Conservation (phyloP, 2,329 filamentous ascomycete species). For the Colletotrichum trifolii region DNA sequence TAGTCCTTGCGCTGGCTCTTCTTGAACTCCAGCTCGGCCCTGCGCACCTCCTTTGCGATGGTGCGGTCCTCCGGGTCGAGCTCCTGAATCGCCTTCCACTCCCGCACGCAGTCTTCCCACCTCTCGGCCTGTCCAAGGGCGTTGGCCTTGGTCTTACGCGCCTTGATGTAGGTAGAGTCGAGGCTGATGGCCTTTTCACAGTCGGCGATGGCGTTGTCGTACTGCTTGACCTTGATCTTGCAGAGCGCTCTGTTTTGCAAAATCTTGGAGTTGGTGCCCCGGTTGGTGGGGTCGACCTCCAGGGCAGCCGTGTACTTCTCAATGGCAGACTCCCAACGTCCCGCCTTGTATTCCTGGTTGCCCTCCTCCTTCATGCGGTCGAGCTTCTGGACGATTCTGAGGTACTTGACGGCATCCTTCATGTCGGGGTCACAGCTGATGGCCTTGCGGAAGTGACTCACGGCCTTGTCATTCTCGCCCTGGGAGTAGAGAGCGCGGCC, state of each 20-base stretch:
- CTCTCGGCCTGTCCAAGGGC: constrained; percentile 85
- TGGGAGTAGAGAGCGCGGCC: constrained; percentile 89
- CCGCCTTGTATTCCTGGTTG: constrained; percentile 88
- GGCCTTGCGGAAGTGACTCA: constrained; percentile 91
- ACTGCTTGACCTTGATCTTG: constrained; percentile 85
- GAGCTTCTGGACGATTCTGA: constrained; percentile 90
- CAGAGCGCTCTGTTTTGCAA: constrained; percentile 93
- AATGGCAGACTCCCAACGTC: constrained; percentile 82
- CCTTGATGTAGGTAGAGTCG: constrained; percentile 88
- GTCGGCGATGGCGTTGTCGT: constrained; percentile 82
- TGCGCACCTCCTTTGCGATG: constrained; percentile 85
- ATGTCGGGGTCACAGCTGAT: constrained; percentile 92
- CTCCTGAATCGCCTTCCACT: constrained; percentile 89
- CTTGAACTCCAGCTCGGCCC: constrained; percentile 94
- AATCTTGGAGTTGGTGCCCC: constrained; percentile 93
- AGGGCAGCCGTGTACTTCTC: constrained; percentile 87
- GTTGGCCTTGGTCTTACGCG: constrained; percentile 92
- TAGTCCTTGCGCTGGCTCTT: constrained; percentile 98
- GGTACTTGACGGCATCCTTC: constrained; percentile 86
- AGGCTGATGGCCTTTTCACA: constrained; percentile 86
- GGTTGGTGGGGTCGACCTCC: constrained; percentile 87
- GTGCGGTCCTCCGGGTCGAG: constrained; percentile 83
- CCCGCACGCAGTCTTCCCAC: constrained; percentile 91
- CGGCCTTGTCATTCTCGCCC: constrained; percentile 94
- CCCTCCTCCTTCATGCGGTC: constrained; percentile 95